phyloP scores from a whole-genome alignment of 352 stramenopile species.

The Globisporangium barbulae region DNA sequence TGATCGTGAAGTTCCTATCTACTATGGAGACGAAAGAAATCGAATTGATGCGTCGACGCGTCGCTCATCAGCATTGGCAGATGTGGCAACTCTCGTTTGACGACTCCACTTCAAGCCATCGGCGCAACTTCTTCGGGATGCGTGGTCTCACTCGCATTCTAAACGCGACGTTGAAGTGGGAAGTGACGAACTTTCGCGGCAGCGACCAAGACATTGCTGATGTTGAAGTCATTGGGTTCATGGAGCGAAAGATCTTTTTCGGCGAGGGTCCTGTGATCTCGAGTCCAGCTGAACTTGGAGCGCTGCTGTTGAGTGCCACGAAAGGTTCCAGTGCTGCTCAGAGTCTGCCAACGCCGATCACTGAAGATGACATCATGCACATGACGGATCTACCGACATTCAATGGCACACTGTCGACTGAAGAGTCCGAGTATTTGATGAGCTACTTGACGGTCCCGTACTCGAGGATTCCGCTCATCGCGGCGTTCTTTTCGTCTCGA shows the following conservation, averaged over 20 bases:
- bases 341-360: constrained; percentile 57
- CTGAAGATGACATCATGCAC: constrained; percentile 98
- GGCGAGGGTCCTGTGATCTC: constrained; percentile 81
- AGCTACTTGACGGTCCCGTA: constrained; percentile 99
- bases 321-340: constrained; percentile 32
- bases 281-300: constrained; percentile 65
- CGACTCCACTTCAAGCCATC: constrained; percentile 64
- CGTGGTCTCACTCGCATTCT: constrained; percentile 63
- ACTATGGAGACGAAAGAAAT: constrained; percentile 91
- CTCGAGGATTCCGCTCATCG: constrained; percentile 95
- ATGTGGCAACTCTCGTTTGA: constrained; percentile 91
- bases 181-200: constrained; percentile 86
- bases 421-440: constrained; percentile 97
- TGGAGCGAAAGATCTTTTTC: constrained; percentile 87
- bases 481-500: constrained; percentile 95
- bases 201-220: constrained; percentile 88
- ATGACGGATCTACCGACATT: constrained; percentile 96
- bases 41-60: constrained; percentile 81
- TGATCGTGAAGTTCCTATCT: constrained; percentile 84
- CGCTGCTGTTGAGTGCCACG: constrained; percentile 52
- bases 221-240: constrained; percentile 86
- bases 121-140: constrained; percentile 77
- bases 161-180: constrained; percentile 73
- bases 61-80: constrained; percentile 75
- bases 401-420: constrained; percentile 92